Base-by-base conservation (phyloP, 805 yeast species). In the Saccharomycopsis amapae region DNA sequence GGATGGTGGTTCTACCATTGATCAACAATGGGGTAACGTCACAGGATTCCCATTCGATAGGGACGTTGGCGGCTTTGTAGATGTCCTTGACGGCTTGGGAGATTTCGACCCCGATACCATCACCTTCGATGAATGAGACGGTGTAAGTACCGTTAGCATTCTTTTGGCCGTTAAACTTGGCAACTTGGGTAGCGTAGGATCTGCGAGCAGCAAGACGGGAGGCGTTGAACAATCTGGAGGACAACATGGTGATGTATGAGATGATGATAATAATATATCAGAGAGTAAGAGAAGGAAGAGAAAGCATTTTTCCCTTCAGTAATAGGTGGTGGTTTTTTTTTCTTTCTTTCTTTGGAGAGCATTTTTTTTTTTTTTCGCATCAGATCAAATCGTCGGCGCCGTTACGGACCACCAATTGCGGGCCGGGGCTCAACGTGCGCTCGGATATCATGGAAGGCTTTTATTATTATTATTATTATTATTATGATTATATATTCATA, bases 121-220 rank as follows among this genome's bases (percentile, higher is more conserved):
- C 97, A 71, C 97, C 97, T 71, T 89, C 97, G 59, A 93, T 90
- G 72, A 93, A 75, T 38, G 98, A 90, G 53, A 93, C 98, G 45
- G 86, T 79, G 72, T 79, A 90, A 60, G 84, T 85, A 55, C 97
- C 97, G 52, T 83, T 78, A 51, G 81, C 69, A 52, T 75, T 75
- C 62, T 77, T 79, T 54, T 64, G 49, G 53, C 86, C 85, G 53
- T 79, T 72, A 69, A 73, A 80, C 63, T 79, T 81, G 57, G 85
- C 83, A 53, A 80, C 79, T 46, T 65, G 62, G 45, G 69, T 60
- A 37, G 71, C 62, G 60, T 74, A 59, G 18, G 53, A 46, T 59
- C 53, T 46, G 24, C 26, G 20, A 19, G 35, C 41, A 28, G 37
- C 20, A 18, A 15, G 37, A 10, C 20, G 9, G 9, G 20, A 33